Base-by-base conservation (phyloP, 306 rosid genomes). In the Clitoria ternatea region DNA sequence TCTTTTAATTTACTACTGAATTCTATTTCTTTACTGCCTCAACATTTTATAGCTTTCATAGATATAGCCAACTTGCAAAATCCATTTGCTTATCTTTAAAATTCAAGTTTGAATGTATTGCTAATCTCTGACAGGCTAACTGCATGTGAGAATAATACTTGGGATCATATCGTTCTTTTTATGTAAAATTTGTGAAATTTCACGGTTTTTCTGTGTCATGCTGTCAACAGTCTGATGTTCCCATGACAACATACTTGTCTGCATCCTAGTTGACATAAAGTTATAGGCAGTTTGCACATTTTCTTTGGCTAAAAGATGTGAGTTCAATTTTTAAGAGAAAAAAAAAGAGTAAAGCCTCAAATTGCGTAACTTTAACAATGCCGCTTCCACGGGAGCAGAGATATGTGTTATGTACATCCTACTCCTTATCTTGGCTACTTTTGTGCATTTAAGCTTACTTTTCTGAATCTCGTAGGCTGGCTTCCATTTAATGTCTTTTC, bases 401-500 rank as follows among this genome's bases (percentile, higher is more conserved):
- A 39, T 37, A 56, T 42, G 32, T 33, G 43, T 70, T 18, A 30
- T 64, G 61, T 35, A 65, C 30, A 54, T n/a, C 54, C 23, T 69
- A 66, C 66, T 27, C 22, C 64, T 39, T 13, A 12, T 57, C 17
- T n/a, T 42, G 32, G 53, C 74, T 61, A 40, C 65, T 77, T 52
- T 77, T 74, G 53, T 42, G 70, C 77, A 77, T 57, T 71, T 73
- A 37, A 20, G 70, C 50, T 61, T 24, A 4, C 66, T 83, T 73
- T 62, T n/a, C 33, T 79, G 7, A 68, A 43, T 76, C 79, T 56
- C 40, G 72, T 80, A 17, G 61, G 33, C 68, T 66, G 76, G 53
- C 80, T 77, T 65, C 72, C 61, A 14, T 78, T 54, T 60, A 37
- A 47, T 76, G 67, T 68, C 14, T 73, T 80, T 32, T 36, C 53